A percentile compares a stretch with the other conserved stretches of the same genome.
phyloP scores from a whole-genome alignment of 1,139 yeast species.

The Scheffersomyces titani region DNA sequence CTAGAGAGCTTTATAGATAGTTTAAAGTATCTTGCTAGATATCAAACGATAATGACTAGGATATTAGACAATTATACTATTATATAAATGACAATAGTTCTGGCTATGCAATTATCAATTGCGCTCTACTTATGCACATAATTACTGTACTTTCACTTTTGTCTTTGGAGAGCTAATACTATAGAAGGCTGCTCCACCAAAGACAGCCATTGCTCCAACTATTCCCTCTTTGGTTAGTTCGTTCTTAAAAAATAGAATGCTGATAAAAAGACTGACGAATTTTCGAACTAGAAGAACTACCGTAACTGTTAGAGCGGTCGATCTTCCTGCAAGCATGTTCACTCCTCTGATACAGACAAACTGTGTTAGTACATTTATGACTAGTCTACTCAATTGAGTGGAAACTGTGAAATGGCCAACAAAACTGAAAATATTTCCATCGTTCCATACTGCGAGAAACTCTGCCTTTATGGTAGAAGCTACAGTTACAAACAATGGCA shows the following conservation, averaged over 20 bases:
- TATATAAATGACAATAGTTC: background rate
- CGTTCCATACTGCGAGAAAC: constrained; percentile 11
- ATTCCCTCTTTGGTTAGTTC: constrained; percentile 34
- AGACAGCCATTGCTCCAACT: constrained; percentile 53
- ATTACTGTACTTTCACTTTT: background rate
- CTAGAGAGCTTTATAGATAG: too few species aligned
- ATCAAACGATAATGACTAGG: too few species aligned
- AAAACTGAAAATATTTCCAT: background rate
- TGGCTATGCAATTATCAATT: background rate
- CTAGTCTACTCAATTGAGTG: constrained; percentile 23
- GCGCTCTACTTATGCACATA: background rate
- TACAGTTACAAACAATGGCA: constrained; percentile 54
- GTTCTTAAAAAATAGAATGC: constrained; percentile 51
- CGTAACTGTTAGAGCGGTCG: constrained; percentile 62
- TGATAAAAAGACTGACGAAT: constrained; percentile 57
- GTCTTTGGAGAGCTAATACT: constrained; percentile 4
- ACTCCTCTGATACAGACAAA: constrained; percentile 69
- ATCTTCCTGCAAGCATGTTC: constrained; percentile 56
- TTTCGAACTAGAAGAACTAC: constrained; percentile 62
- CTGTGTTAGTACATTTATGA: constrained; percentile 59
- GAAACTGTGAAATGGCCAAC: constrained; percentile 8
- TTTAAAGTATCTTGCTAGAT: too few species aligned
- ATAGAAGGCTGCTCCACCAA: constrained; percentile 56
- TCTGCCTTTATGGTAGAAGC: constrained; percentile 17
- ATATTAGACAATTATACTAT: background rate